Evolutionary conservation across 1,139 yeast genomes (phyloP), one percentile per base, ranked within the genome.

Genomic region (Lodderomyces pseudojiufengensis): DNA sequence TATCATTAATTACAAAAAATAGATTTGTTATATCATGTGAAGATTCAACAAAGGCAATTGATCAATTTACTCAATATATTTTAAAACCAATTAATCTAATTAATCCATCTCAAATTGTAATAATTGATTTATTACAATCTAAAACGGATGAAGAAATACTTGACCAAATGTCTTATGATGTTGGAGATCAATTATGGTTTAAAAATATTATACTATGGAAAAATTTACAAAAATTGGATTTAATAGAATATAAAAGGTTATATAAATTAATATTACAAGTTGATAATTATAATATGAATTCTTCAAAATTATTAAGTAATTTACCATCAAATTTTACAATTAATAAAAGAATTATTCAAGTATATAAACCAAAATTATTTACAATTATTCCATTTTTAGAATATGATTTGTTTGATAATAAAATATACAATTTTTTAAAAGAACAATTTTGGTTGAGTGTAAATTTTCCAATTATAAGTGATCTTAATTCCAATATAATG

Each of bases 361-460:
- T 62, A 4, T 15, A 25, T 3, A 50, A 49, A 27, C 65, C 65
- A 2, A 40, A 43, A 7, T 34, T 54, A 7, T 58, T 57, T 36
- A 46, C 57, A 3, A 48, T 66, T 5, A 45, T 65, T 1, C 52
- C 58, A 20, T 48, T 61, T 9, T 39, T 61, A 21, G 55, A 50
- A 16, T 39, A 45, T 20, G 41, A 37, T 13, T 35, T 37, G 2
- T 41, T 43, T 12, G 38, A 47, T 3, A 43, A 48, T 9, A 48
- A 48, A 37, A 38, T 61, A 5, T 49, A 62, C 37, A 65, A 57
- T 29, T 54, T 49, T 27, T 48, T 70, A 27, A 67, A 65, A 45
- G 67, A 62, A 41, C 55, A 60, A 45, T 66, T 69, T 44, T 64
- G 71, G 70, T 66, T 66, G 38, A 53, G 60, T n/a, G 48, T 41